Base-by-base conservation (phyloP, 306 rosid species). In the Cicer yamashitae region DNA sequence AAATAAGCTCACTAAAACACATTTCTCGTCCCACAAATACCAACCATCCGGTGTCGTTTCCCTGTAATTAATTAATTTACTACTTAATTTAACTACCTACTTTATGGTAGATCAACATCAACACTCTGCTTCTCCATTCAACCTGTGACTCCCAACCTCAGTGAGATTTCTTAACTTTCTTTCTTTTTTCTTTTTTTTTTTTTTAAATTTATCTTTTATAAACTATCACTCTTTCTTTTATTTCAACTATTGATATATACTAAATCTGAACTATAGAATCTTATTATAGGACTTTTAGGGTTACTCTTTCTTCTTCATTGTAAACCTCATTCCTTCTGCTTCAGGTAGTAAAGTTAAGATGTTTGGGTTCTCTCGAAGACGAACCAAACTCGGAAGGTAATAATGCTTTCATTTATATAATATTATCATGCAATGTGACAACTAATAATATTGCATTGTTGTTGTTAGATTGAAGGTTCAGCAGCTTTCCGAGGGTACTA, bases 351-450 rank as follows among this genome's bases (percentile, higher is more conserved):
- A 30, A 30, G 5, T 30, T 30, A 30, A 48, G 9, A 93, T 94
- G 98, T 89, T 94, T 75, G 87, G 94, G 4, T 89, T 94, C 83
- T 87, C 96, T 83, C 97, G 98, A 63, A 85, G 96, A 75, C 97
- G 97, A 53, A 77, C 77, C 85, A 94, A 94, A 85, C 89, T 81
- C 73, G 92, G 89, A 74, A 86, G 97, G 97, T 91, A 76, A 14
- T 7, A 2, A 56, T 72, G 82, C 6, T 52, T 75, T 11, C n/a
- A 44, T 70, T 38, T 41, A 9, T 69, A 5, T 11, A 1, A 2
- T 6, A 14, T 4, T 64, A 14, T 40, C 1, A 18, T 65, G 52
- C n/a, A 7, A 10, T 4, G 4, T 20, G 1, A 25, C 34, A 25
- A 0, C 34, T 25, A 25, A 25, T 25, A 25, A 25, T 25, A 25